Evolutionary conservation across 805 yeast species (phyloP), one percentile per base, ranked within the genome.

Genomic region (Ogataea trehaloabstinens): DNA sequence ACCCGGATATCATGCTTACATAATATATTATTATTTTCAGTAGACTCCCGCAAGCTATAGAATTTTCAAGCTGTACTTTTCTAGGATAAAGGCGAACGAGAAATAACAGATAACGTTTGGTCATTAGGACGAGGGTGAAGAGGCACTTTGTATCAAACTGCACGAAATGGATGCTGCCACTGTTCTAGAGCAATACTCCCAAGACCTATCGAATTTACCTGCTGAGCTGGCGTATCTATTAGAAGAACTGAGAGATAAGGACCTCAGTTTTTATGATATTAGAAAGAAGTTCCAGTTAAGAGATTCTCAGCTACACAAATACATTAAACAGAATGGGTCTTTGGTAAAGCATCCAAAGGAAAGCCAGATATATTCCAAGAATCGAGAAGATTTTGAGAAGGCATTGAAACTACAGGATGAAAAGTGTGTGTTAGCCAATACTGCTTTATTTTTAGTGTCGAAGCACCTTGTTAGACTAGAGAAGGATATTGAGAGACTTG

Each of bases 101-200:
- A n/a, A n/a, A n/a, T n/a, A n/a, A n/a, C n/a, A n/a, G n/a, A n/a
- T n/a, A n/a, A n/a, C n/a, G n/a, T n/a, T n/a, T n/a, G n/a, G n/a
- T n/a, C n/a, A n/a, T n/a, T n/a, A n/a, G n/a, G n/a, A n/a, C n/a
- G n/a, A n/a, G n/a, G n/a, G n/a, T n/a, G n/a, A n/a, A n/a, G n/a
- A n/a, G n/a, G n/a, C n/a, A n/a, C n/a, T n/a, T n/a, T n/a, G n/a
- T n/a, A n/a, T n/a, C n/a, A n/a, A n/a, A n/a, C n/a, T n/a, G n/a
- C n/a, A n/a, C n/a, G n/a, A 35, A 11, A 87, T 87, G 95, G 98
- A 90, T 64, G 90, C 97, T 3, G 89, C 96, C n/a, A 76, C 93
- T 1, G 74, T 81, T 6, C 60, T 84, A 27, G 91, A 84, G 48
- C 85, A 82, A 51, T 80, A 82, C 42, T 76, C 82, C 4, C 67